phyloP scores from a whole-genome alignment of 108 stramenopile genomes.

The Cyclotella distinguenda region DNA sequence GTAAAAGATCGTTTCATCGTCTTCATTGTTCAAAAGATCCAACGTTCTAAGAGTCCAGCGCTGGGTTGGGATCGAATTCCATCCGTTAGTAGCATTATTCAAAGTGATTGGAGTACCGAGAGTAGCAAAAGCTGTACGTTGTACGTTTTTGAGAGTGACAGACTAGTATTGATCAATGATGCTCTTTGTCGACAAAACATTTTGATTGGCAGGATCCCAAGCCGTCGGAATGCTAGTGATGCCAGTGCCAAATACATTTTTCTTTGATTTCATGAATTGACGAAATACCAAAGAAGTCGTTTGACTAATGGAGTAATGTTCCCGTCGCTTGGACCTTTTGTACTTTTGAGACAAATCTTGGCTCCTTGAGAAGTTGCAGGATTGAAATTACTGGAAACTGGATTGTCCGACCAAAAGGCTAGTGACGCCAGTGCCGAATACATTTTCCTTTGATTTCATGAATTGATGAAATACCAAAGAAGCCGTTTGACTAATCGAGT shows the following conservation, averaged over 20 bases:
- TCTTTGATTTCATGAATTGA: neutral
- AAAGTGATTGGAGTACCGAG: neutral
- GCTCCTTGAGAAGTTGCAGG: neutral
- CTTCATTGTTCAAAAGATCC: neutral
- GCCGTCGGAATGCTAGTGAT: neutral
- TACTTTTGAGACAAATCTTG: neutral
- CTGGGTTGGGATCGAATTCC: neutral
- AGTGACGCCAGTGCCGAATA: neutral
- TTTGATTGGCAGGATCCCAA: neutral
- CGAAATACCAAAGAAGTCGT: neutral
- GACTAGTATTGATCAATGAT: slow-evolving; percentile 2
- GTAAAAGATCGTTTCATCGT: neutral
- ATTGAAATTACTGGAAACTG: neutral
- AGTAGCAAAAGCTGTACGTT: neutral
- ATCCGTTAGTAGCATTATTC: neutral
- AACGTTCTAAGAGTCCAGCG: neutral
- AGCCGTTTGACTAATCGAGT: no score
- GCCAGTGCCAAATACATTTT: neutral
- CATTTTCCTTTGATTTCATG: no score
- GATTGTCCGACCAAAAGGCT: neutral
- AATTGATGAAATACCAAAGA: no score
- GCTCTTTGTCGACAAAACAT: no score
- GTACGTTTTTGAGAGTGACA: neutral
- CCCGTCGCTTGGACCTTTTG: neutral
- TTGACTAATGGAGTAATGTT: neutral